These are phyloP conservation scores for Aspergillus bridgeri DNA, from an alignment of 495 filamentous ascomycete species.

Conservation along the genomic window DNA sequence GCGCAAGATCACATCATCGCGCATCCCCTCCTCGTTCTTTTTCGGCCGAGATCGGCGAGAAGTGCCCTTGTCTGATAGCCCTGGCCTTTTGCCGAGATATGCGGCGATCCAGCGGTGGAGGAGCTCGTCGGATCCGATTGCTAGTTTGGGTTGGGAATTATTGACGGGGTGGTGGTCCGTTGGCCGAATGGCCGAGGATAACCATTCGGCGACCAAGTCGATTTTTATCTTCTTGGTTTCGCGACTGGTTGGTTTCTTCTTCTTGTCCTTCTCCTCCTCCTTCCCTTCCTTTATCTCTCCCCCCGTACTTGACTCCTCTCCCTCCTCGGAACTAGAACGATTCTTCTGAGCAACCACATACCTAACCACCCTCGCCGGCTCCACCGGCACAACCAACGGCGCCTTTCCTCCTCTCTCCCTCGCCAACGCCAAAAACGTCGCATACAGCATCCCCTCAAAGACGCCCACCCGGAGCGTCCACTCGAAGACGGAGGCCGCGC, in stretches of 20 bases:
- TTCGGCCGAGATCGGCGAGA: not conserved
- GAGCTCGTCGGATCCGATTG: conserved; percentile 32
- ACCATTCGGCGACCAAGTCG: conserved; percentile 55
- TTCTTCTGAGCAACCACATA: conserved; percentile 38
- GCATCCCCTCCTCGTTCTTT: conserved; percentile 14
- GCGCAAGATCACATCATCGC: not conserved
- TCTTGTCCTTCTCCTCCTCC: conserved; percentile 15
- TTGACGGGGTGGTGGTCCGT: not conserved
- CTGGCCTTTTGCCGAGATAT: conserved; percentile 45
- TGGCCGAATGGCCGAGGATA: conserved; percentile 19
- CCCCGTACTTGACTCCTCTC: not conserved
- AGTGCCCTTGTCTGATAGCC: not conserved
- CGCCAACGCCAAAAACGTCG: conserved; percentile 59
- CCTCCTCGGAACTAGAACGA: no score
- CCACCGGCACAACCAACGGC: conserved; percentile 31
- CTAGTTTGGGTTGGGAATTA: not conserved
- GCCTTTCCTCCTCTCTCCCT: conserved; percentile 32
- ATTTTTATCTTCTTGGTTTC: conserved; percentile 64
- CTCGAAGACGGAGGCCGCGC: conserved; percentile 64
- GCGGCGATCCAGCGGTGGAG: conserved; percentile 36
- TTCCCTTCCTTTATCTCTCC: conserved; percentile 1
- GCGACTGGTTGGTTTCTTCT: conserved; percentile 9
- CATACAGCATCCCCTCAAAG: conserved; percentile 85
- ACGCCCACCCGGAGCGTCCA: conserved; percentile 92
- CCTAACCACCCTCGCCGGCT: conserved; percentile 38